phyloP scores from a whole-genome alignment of 2,329 filamentous ascomycete genomes.

The Penicillium sp. region DNA sequence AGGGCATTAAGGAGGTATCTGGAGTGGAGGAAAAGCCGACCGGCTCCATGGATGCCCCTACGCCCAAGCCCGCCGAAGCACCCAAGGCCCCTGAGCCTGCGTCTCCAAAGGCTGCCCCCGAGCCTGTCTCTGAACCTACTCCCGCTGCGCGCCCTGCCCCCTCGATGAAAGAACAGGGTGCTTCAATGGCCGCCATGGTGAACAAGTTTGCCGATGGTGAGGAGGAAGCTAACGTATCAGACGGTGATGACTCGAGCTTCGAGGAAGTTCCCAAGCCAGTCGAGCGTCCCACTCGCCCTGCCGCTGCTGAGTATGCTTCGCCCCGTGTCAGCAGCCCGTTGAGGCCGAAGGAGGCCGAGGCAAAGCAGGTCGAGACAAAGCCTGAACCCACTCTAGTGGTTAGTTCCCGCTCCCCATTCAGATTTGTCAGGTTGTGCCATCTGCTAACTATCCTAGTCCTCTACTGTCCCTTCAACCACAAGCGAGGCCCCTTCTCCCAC shows the following conservation, averaged over 20 bases:
- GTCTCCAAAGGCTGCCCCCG: slow-evolving; percentile 22
- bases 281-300: slow-evolving; percentile 53
- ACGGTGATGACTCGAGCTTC: slow-evolving; percentile 74
- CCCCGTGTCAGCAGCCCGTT: slow-evolving; percentile 29
- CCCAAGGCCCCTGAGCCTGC: slow-evolving; percentile 31
- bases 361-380: slow-evolving; percentile 11
- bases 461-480: slow-evolving; percentile 31
- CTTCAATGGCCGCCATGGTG: slow-evolving; percentile 80
- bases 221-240: slow-evolving; percentile 54
- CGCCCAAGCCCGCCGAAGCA: slow-evolving; percentile 52
- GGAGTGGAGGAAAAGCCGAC: slow-evolving; percentile 41
- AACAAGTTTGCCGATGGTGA: slow-evolving; percentile 79
- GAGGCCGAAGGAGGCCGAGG: slow-evolving; percentile 27
- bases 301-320: slow-evolving; percentile 23
- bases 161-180: slow-evolving; percentile 78
- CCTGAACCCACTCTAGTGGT: slow-evolving; percentile 24
- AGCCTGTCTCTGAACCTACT: slow-evolving; percentile 32
- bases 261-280: slow-evolving; percentile 78
- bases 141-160: slow-evolving; percentile 54
- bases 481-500: slow-evolving; percentile 24
- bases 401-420: slow-evolving; percentile 2
- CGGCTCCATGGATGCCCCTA: slow-evolving; percentile 37
- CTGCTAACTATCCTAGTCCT: slow-evolving; percentile 14
- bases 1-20: slow-evolving; percentile 71
- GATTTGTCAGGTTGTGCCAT: not conserved